Evolutionary conservation across 108 stramenopile genomes (phyloP).

Genomic region (Nitzschia sp.): DNA sequence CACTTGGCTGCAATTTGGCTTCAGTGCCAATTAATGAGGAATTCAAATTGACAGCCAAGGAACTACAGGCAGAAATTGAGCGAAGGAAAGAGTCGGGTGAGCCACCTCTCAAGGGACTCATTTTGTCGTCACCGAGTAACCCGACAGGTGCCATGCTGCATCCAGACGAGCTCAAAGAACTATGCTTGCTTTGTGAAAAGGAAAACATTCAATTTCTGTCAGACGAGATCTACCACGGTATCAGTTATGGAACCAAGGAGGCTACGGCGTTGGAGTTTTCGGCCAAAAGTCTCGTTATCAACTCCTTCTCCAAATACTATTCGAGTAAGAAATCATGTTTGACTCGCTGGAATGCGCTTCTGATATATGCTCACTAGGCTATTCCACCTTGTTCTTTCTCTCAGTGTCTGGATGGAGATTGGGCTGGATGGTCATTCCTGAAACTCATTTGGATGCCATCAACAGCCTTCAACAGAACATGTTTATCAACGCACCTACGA

Average conservation of each 20-base stretch:
- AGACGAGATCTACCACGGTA: conserved; percentile 96
- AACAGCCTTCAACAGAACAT: conserved; percentile 91
- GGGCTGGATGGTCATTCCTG: conserved; percentile 91
- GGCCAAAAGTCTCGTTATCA: conserved; percentile 78
- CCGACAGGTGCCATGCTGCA: conserved; percentile 91
- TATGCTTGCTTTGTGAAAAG: conserved; percentile 82
- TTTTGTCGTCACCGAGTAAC: conserved; percentile 83
- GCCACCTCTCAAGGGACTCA: conserved; percentile 72
- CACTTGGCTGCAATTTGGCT: conserved; percentile 72
- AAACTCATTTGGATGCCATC: conserved; percentile 62
- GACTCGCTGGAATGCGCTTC: background rate
- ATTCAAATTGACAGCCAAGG: conserved; percentile 85
- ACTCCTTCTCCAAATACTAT: conserved; percentile 94
- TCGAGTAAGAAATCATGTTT: conserved; percentile 57
- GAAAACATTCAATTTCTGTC: conserved; percentile 83
- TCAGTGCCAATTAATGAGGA: conserved; percentile 68
- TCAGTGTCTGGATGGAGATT: conserved; percentile 92
- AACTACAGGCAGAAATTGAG: conserved; percentile 61
- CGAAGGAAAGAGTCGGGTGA: conserved; percentile 39
- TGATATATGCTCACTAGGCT: background rate
- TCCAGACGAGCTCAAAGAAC: conserved; percentile 71
- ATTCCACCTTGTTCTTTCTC: background rate
- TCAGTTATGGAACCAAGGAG: conserved; percentile 79
- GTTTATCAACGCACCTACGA: conserved; percentile 94
- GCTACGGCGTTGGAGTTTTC: conserved; percentile 83